Percentiles rank a stretch among this genome's conserved stretches.
These are phyloP conservation scores for Thinopyrum elongatum DNA, from an alignment of 176 grass and related monocot genomes.

Conservation along the genomic window DNA sequence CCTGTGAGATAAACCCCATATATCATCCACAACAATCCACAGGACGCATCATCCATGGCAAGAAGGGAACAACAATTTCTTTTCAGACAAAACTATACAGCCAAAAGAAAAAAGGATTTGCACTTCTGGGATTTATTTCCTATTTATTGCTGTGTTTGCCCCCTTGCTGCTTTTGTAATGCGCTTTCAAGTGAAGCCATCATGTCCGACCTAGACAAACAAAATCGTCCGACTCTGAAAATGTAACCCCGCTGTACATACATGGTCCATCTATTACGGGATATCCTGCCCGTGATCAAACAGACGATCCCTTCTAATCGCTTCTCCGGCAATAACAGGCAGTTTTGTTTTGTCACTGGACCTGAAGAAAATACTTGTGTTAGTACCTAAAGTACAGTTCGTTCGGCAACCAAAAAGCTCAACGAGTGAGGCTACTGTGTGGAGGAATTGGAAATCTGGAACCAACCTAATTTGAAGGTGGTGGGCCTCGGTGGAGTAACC, in stretches of 20 bases:
- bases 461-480: slow-evolving; percentile 28
- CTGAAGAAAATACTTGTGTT: slow-evolving; percentile 6
- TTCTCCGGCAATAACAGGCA: not conserved
- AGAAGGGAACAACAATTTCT: not conserved
- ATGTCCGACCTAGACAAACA: slow-evolving; percentile 40
- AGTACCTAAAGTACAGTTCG: not conserved
- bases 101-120: slow-evolving; percentile 28
- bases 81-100: slow-evolving; percentile 40
- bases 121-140: slow-evolving; percentile 32
- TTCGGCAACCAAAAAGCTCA: not conserved
- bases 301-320: slow-evolving; percentile 7
- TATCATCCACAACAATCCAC: slow-evolving; percentile 14
- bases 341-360: not conserved
- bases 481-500: slow-evolving; percentile 42
- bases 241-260: slow-evolving; percentile 28
- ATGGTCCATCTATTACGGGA: slow-evolving; percentile 1
- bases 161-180: slow-evolving; percentile 25
- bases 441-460: slow-evolving; percentile 6
- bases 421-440: not conserved
- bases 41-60: not conserved
- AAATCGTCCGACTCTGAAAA: slow-evolving; percentile 31
- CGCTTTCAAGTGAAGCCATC: slow-evolving; percentile 14
- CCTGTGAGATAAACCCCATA: slow-evolving; percentile 6
- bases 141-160: slow-evolving; percentile 30
- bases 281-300: not conserved